Evolutionary conservation across 2,329 filamentous ascomycete genomes (phyloP).

Genomic region (Neurospora crassa): DNA sequence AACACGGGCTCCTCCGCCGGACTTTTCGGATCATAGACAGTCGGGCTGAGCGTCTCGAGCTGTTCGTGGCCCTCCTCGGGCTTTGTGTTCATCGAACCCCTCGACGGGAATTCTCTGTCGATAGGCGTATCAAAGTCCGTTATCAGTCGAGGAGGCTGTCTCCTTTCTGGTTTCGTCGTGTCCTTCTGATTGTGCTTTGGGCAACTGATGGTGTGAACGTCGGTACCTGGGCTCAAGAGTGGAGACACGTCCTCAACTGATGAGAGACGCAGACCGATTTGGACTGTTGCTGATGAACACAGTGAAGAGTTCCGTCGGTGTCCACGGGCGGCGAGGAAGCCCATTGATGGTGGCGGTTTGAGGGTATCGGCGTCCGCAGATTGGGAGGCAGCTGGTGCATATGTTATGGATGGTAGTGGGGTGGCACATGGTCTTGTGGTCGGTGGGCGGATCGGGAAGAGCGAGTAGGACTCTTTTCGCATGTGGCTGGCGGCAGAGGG

Average conservation of each 20-base stretch:
- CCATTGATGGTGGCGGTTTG: conserved; percentile 35
- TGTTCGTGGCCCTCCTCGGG: conserved; percentile 20
- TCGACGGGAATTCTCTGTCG: neutral
- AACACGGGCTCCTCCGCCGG: neutral
- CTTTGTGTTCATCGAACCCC: conserved; percentile 23
- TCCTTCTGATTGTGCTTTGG: conserved; percentile 13
- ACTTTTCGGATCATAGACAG: conserved; percentile 40
- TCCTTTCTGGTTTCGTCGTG: neutral
- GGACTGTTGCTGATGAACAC: conserved; percentile 57
- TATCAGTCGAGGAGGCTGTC: neutral
- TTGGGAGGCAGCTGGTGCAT: conserved; percentile 22
- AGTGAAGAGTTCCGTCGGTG: conserved; percentile 52
- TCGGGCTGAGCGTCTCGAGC: conserved; percentile 36
- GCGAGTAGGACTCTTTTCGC: conserved; percentile 30
- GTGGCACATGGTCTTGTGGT: conserved; percentile 23
- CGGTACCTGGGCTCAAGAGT: conserved; percentile 20
- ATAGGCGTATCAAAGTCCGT: neutral
- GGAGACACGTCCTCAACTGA: conserved; percentile 42
- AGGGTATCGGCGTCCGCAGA: conserved; percentile 21
- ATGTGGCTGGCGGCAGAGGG: conserved; percentile 19
- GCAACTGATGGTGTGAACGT: conserved; percentile 30
- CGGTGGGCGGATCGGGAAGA: conserved; percentile 28
- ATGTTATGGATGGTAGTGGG: conserved; percentile 39
- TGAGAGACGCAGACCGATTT: conserved; percentile 61
- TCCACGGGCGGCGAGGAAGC: conserved; percentile 30